Percentiles rank a stretch among this genome's conserved stretches.
These are phyloP conservation scores for Iberis pinnata DNA, from an alignment of 345 rosid genomes.

Conservation along the genomic window DNA sequence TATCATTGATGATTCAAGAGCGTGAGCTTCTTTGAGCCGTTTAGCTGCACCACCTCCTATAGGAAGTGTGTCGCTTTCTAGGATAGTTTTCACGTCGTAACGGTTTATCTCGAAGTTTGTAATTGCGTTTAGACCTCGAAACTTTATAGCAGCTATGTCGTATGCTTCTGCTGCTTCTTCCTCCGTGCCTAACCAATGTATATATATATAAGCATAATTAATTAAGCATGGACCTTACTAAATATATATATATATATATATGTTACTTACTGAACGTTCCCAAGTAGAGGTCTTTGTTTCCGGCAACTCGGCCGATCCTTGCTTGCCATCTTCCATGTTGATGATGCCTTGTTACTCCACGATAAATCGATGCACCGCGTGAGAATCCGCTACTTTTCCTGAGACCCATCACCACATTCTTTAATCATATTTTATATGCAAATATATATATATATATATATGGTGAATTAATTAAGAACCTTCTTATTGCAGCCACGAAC, in stretches of 20 bases:
- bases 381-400: conserved; percentile 99
- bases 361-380: conserved; percentile 98
- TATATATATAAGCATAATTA: too few species aligned
- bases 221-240: too few species aligned
- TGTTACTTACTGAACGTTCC: conserved; percentile 87
- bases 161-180: conserved; percentile 99
- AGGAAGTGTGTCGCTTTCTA: conserved; percentile 87
- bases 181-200: conserved; percentile 56
- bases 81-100: conserved; percentile 90
- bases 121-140: conserved; percentile 82
- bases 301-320: conserved; percentile 96
- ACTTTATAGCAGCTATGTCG: conserved; percentile 96
- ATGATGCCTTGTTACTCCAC: conserved; percentile 99
- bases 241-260: too few species aligned
- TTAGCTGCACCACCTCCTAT: conserved; percentile 99
- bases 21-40: conserved; percentile 95
- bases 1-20: conserved; percentile 73
- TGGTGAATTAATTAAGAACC: conserved; percentile 46
- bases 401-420: background rate
- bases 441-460: too few species aligned
- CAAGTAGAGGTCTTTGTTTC: conserved; percentile 96
- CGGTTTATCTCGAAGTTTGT: conserved; percentile 97
- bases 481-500: conserved; percentile 91
- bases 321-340: conserved; percentile 99
- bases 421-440: too few species aligned